Conservation (phyloP, 768 basidiomycete genomes). For the Leucocoprinus leucothites region DNA sequence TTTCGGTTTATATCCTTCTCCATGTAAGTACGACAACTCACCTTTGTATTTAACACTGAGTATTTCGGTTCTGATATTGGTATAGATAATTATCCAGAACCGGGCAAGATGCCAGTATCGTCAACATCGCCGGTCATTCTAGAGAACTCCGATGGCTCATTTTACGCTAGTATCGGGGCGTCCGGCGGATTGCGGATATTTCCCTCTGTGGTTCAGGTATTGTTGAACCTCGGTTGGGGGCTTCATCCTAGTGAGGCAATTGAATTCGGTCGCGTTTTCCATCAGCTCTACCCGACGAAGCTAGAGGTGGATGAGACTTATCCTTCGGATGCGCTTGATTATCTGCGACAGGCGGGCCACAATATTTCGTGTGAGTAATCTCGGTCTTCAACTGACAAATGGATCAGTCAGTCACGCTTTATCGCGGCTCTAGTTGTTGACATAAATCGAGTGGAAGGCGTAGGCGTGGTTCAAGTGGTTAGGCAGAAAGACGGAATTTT, state of each 20-base stretch:
- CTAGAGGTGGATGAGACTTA: slow-evolving; percentile 62
- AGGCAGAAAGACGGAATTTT: slow-evolving; percentile 48
- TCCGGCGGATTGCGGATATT: slow-evolving; percentile 90
- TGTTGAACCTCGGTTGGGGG: slow-evolving; percentile 81
- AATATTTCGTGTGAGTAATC: slow-evolving; percentile 59
- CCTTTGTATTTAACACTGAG: too few relatives aligned
- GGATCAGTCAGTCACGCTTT: too few relatives aligned
- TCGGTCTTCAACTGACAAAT: too few relatives aligned
- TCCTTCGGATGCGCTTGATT: slow-evolving; percentile 52
- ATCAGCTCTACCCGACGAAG: slow-evolving; percentile 72
- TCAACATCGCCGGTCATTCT: slow-evolving; percentile 81
- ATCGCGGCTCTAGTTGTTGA: slow-evolving; percentile 52
- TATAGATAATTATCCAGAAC: slow-evolving; percentile 90
- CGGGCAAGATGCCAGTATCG: slow-evolving; percentile 87
- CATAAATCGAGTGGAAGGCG: slow-evolving; percentile 62
- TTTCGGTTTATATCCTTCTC: too few relatives aligned
- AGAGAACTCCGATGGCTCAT: slow-evolving; percentile 69
- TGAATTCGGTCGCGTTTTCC: slow-evolving; percentile 81
- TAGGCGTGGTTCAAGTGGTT: slow-evolving; percentile 72
- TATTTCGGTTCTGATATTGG: too few relatives aligned
- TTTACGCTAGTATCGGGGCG: slow-evolving; percentile 76
- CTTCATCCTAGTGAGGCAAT: slow-evolving; percentile 77
- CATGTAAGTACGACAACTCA: too few relatives aligned
- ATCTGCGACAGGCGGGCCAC: slow-evolving; percentile 63
- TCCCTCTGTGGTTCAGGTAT: slow-evolving; percentile 70